Conservation (phyloP, 2,329 filamentous ascomycete species). For the Nemania serpens region DNA sequence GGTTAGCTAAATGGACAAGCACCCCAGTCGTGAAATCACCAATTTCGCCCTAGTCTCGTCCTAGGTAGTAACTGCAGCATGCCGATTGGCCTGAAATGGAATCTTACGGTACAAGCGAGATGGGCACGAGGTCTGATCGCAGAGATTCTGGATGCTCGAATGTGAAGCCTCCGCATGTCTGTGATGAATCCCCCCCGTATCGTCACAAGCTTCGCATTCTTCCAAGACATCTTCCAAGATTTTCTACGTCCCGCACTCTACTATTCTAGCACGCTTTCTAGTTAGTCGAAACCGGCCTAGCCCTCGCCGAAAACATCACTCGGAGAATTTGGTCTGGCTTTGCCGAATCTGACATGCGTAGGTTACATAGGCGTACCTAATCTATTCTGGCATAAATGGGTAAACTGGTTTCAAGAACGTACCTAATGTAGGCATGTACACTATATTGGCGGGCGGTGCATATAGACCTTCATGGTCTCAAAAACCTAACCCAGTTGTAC, state of each 20-base stretch:
- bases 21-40: constrained; percentile 11
- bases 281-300: constrained; percentile 23
- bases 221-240: constrained; percentile 3
- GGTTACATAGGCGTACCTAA: constrained; percentile 15
- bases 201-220: constrained; percentile 9
- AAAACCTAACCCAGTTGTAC: neutral
- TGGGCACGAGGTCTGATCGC: constrained; percentile 22
- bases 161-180: neutral
- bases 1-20: constrained; percentile 4
- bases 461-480: neutral
- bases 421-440: neutral
- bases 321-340: constrained; percentile 22
- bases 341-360: constrained; percentile 17
- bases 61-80: neutral
- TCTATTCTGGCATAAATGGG: constrained; percentile 6
- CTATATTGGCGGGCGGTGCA: neutral
- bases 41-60: constrained; percentile 10
- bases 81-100: constrained; percentile 23
- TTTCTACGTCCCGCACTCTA: constrained; percentile 13
- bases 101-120: constrained; percentile 20
- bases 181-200: constrained; percentile 5
- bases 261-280: too few relatives aligned
- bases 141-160: neutral
- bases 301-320: constrained; percentile 20
- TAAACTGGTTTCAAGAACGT: neutral